Base-by-base conservation (phyloP, 2,329 filamentous ascomycete genomes). In the Phyllosticta paracitricarpa region DNA sequence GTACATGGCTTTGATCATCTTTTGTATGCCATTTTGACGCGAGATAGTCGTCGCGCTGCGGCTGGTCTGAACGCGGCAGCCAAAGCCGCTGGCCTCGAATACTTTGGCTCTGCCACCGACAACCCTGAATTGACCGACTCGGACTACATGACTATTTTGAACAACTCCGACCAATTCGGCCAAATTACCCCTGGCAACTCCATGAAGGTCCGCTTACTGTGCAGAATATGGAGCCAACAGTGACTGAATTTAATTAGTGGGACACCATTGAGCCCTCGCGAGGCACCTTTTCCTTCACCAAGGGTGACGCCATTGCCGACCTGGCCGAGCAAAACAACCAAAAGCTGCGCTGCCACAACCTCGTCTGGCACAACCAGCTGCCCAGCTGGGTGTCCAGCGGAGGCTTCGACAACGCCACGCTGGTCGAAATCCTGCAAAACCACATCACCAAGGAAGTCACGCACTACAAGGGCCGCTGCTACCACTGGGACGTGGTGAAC, bases 401-500 rank as follows among this genome's bases (percentile, higher is more conserved):
- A 48, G 68, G 68, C 6, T 69, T 67, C 53, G 69, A 75, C 64
- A 76, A 77, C 63, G 69, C 71, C 5, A 77, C 75, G 1, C 65
- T 77, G 4, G 74, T 76, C 56, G 62, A 67, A 30, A 72, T 77
- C 60, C 72, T 77, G 70, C 67, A 73, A 64, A 72, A 76, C 62
- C 76, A 78, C 65, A 75, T 77, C 66, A 73, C 73, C 52, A 71
- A 68, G 1, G 63, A 74, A 24, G 73, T 73, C 1, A 70, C 69
- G 2, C 70, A 73, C 56, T 78, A 72, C 67, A 73, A 73, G 64
- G 71, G 70, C 75, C 8, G 71, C 72, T 51, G 75, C 72, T 82
- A 83, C 69, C 78, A 80, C 30, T 88, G 84, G 84, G 84, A 88
- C 61, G 84, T 88, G 0, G 79, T 86, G 25, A 88, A 88, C 69